Evolutionary conservation across 495 filamentous ascomycete species (phyloP), one percentile per base, ranked within the genome.

Genomic region (Aspergillus ellipticus): DNA sequence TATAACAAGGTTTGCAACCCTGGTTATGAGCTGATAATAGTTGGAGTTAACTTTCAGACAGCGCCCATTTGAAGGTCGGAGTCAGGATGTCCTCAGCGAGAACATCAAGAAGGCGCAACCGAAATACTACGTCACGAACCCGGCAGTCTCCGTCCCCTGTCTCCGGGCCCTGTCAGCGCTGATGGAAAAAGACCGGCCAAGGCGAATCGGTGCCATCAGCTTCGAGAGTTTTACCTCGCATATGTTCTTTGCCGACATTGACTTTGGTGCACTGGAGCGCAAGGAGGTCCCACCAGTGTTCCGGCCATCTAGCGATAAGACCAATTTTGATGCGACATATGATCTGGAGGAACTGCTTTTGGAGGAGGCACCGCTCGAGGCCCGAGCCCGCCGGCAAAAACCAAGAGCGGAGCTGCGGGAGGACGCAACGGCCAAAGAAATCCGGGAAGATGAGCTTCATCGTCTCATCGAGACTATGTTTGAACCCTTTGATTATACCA

Each of bases 241-340:
- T 62, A 82, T 87, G 11, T 98, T 98, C 81, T 98, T 97, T 74
- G 77, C 85, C 39, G 74, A 79, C 2, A 82, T 97, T 61, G 89
- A 97, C 67, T 98, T 98, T 53, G 85, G 79, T 16, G 87, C 87
- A 2, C 72, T 98, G 31, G 90, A 95, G 67, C 77, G 85, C 49
- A 98, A 97, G 66, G 87, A 96, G 68, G 84, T 96, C 54, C 86
- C 93, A 48, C 93, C 94, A 0, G 84, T 97, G 0, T 98, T 98
- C 74, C 79, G 83, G 20, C 94, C 94, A 6, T 96, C 92, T 0
- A 89, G 89, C 47, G 94, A 98, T 49, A 98, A 98, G 80, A 96
- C 95, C 6, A 98, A 98, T 70, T 98, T 98, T 58, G 94, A 98
- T 72, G 94, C 94, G 4, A 98, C 94, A 1, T 98, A 98, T 66